Evolutionary conservation across 176 grass and related monocot species (phyloP).

Genomic region (Pontederia crassipes): DNA sequence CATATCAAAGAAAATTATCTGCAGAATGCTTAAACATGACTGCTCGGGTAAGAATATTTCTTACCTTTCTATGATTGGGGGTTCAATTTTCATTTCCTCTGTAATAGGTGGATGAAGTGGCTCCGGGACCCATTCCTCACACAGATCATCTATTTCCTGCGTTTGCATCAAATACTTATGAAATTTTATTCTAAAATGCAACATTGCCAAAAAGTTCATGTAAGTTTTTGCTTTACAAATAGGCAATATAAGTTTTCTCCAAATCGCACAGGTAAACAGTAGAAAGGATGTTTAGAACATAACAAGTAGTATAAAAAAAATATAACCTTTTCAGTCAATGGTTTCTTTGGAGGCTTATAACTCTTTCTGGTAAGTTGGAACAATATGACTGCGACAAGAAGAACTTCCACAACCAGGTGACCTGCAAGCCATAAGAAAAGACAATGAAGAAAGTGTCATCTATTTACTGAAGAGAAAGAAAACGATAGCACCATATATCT

Average conservation of each 20-base stretch:
- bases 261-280: background rate
- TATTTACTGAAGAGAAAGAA: background rate
- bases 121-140: slow-evolving; percentile 91
- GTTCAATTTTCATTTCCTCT: slow-evolving; percentile 34
- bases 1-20: background rate
- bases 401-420: slow-evolving; percentile 81
- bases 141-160: slow-evolving; percentile 93
- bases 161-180: slow-evolving; percentile 12
- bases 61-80: slow-evolving; percentile 74
- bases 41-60: background rate
- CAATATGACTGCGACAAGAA: slow-evolving; percentile 77
- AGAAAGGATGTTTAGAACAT: background rate
- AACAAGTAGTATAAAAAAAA: slow-evolving; percentile 1
- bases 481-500: background rate
- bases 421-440: slow-evolving; percentile 33
- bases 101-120: slow-evolving; percentile 71
- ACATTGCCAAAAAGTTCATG: no score
- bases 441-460: slow-evolving; percentile 24
- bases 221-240: no score
- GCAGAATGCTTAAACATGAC: background rate
- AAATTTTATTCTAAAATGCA: background rate
- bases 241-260: background rate
- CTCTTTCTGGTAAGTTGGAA: slow-evolving; percentile 94
- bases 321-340: slow-evolving; percentile 67
- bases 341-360: slow-evolving; percentile 90